Evolutionary conservation across 495 filamentous ascomycete genomes (phyloP), one percentile per base, ranked within the genome.

Genomic region (Corynascus novoguineensis): DNA sequence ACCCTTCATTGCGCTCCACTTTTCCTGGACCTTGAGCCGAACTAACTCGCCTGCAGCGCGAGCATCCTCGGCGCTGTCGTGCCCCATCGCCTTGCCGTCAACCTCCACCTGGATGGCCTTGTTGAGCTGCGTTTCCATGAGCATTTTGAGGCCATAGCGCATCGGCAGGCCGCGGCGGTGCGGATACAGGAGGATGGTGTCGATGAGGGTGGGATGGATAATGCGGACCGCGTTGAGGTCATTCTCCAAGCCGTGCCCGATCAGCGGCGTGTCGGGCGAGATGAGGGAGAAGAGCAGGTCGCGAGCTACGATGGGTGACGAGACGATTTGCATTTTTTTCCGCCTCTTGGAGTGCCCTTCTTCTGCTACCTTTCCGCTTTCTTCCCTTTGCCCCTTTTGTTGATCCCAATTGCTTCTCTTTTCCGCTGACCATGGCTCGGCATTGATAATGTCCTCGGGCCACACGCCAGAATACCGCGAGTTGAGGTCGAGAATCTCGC

Each of bases 161-260:
- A 82, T 72, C 0, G 93, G 93, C 2, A 96, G 73, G 14, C 90
- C 89, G 3, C 73, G 73, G 19, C 72, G 81, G 61, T 93, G 87
- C 0, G 91, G 91, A 67, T 81, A 98, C 0, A 96, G 80, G 0
- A 97, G 71, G 22, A 88, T 81, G 2, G 91, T 96, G 71, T 99
- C 93, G 61, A 97, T 79, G 45, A 97, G 78, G 1, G 80, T 85
- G 0, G 85, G 87, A 63, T 98, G 93, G 44, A 95, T 84, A 41
- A 98, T 77, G 12, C 93, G 84, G 45, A 84, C 74, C 14, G 83
- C 80, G 66, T 93, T 93, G 22, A 98, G 78, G 65, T 98, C 93
- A 66, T 98, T 98, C 64, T 97, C 93, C 10, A 97, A 83, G 6
- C 89, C 92, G 70, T 98, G 93, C 21, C 93, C 93, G 40, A 97